These are phyloP conservation scores for Schizothecium vesticola DNA, from an alignment of 495 filamentous ascomycete genomes.

Conservation along the genomic window DNA sequence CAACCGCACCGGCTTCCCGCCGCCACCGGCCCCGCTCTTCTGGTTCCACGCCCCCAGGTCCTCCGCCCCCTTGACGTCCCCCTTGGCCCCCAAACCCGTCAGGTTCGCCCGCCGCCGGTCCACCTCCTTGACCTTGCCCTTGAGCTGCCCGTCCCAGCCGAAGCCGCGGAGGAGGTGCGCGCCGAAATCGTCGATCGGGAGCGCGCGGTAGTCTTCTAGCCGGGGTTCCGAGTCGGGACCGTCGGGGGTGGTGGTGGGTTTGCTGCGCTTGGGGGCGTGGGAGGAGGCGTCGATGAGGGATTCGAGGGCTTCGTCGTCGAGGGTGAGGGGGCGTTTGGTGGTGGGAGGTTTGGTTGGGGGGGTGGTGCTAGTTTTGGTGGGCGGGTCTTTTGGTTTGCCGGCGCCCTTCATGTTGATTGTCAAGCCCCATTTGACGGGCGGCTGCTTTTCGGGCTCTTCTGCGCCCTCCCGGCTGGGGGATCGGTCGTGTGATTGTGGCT, in stretches of 20 bases:
- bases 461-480: constrained; percentile 24
- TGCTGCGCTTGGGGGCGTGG: constrained; percentile 23
- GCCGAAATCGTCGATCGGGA: constrained; percentile 93
- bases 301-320: constrained; percentile 74
- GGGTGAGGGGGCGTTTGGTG: constrained; percentile 38
- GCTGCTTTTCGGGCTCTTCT: constrained; percentile 33
- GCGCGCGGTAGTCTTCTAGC: constrained; percentile 76
- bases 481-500: constrained; percentile 21
- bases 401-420: constrained; percentile 34
- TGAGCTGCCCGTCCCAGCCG: constrained; percentile 87
- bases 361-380: neutral
- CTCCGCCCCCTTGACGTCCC: constrained; percentile 60
- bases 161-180: constrained; percentile 81
- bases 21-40: constrained; percentile 22
- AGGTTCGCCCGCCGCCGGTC: constrained; percentile 64
- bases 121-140: constrained; percentile 41
- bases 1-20: constrained; percentile 34
- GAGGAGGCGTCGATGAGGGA: constrained; percentile 60
- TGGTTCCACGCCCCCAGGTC: constrained; percentile 49
- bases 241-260: constrained; percentile 48
- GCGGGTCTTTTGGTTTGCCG: neutral
- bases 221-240: constrained; percentile 70
- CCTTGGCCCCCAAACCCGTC: constrained; percentile 73
- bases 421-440: constrained; percentile 41
- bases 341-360: constrained; percentile 13